Evolutionary conservation across 2,329 filamentous ascomycete genomes (phyloP), one percentile per base, ranked within the genome.

Genomic region (Penicillium sp.): DNA sequence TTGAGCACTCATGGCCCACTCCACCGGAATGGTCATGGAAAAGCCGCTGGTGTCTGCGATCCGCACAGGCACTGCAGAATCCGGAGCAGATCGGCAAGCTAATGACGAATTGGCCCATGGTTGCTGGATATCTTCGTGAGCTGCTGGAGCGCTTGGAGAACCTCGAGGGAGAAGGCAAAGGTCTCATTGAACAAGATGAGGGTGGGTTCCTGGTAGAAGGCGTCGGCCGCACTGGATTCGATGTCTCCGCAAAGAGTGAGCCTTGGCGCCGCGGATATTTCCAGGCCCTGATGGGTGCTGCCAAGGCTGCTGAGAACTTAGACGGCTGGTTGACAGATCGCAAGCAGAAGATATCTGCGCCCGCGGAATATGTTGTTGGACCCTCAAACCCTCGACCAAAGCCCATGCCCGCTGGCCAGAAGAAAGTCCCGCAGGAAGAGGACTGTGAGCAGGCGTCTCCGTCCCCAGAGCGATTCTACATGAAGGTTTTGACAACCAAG

Each of bases 191-290:
- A 63, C 81, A 86, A 58, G 78, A 66, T 12, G 71, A 76, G 1
- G 83, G 81, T 3, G 83, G 79, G 0, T 75, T 83, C 3, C 69
- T 80, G 41, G 78, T 86, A n/a, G 81, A 82, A 3, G 84, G 81
- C 0, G 67, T 85, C 29, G 84, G 83, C 0, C 79, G 75, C 56
- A 78, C 81, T 3, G 85, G 86, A 0, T 86, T 85, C 63, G 90
- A 96, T 71, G 79, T 94, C 56, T 84, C 84, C 1, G 82, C 77
- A 7, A 96, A 92, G 78, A 88, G 86, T 62, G 91, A 95, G 74
- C 81, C 88, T 50, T 97, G 93, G 93, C 82, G 89, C 67, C 82
- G 90, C 55, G 92, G 91, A 1, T 97, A 97, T 75, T 92, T 89
- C 69, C 86, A 95, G 68, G 83, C 87, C 3, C 77, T 97, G 47